Evolutionary conservation across 495 filamentous ascomycete genomes (phyloP).

Genomic region (Aspergillus sclerotioniger): DNA sequence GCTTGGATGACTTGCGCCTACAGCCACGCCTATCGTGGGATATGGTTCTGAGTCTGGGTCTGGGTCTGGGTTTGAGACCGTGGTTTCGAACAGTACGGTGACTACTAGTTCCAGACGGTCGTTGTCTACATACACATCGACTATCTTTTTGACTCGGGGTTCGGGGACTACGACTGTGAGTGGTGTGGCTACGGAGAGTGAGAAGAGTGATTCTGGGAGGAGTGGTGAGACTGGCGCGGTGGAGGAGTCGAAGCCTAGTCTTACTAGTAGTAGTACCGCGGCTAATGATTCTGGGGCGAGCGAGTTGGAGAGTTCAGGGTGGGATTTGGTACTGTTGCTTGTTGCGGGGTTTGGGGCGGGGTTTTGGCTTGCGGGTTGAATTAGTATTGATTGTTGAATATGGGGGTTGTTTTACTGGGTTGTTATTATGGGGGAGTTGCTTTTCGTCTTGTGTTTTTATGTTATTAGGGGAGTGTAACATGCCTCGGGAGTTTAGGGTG

Average conservation of each 20-base stretch:
- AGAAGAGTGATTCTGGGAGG: neutral
- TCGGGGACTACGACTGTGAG: neutral
- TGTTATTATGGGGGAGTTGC: neutral
- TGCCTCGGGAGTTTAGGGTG: neutral
- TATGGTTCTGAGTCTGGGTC: too few relatives aligned
- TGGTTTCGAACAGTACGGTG: neutral
- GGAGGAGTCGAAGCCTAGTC: too few relatives aligned
- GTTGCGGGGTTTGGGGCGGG: neutral
- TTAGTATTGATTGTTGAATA: too few relatives aligned
- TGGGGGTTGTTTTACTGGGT: neutral
- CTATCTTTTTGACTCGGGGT: neutral
- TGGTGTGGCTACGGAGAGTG: neutral
- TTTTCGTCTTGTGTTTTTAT: neutral
- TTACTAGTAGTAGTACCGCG: too few relatives aligned
- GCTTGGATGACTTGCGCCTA: neutral
- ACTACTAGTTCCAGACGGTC: neutral
- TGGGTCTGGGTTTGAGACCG: neutral
- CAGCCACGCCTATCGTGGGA: too few relatives aligned
- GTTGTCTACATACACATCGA: neutral
- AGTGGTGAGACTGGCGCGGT: too few relatives aligned
- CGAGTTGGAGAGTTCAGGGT: neutral
- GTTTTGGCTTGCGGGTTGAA: neutral
- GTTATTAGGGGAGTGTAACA: neutral
- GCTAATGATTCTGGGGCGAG: neutral
- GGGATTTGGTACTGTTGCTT: neutral